Evolutionary conservation across 2,329 filamentous ascomycete species (phyloP), one percentile per base, ranked within the genome.

Genomic region (Alternaria solani): DNA sequence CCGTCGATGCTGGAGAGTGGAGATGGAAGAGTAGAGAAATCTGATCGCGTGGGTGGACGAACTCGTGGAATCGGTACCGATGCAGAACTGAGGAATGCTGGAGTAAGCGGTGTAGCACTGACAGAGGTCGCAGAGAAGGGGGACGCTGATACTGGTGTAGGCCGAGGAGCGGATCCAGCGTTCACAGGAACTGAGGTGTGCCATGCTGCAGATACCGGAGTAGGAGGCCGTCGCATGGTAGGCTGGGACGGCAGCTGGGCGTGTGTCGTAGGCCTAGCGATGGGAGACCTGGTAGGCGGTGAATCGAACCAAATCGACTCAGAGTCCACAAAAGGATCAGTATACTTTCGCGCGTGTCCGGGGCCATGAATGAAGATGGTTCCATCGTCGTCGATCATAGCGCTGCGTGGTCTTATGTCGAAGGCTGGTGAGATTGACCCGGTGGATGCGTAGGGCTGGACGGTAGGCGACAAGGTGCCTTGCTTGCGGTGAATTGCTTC

Each of bases 291-390:
- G 12, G 28, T 16, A 36, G 18, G 34, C 20, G 8, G 18, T 1
- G 30, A n/a, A 14, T 20, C 30, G 9, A 7, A 0, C 1, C 25
- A 20, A 3, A 4, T 11, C 20, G 32, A 14, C 6, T 34, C 25
- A 18, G 36, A 7, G 8, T 57, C 52, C 1, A 57, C 32, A 9
- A 64, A 64, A 7, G 62, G 62, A 52, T 64, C 62, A 7, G 62
- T 57, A 23, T 51, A 25, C 41, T 57, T 56, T 1, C 62, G 26
- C 4, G 32, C 23, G 34, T 59, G 59, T 18, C 54, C 55, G 38
- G 42, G 12, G 4, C 36, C 48, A 20, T 20, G 34, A 11, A 42
- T 48, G 16, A 18, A 12, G 12, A 51, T 18, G 12, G 41, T 30
- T 7, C 36, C 39, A 23, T 43, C 12, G 4, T 14, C 25, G 8